Conservation (phyloP, 129 eudicot species). For the Flaveria brownii region DNA sequence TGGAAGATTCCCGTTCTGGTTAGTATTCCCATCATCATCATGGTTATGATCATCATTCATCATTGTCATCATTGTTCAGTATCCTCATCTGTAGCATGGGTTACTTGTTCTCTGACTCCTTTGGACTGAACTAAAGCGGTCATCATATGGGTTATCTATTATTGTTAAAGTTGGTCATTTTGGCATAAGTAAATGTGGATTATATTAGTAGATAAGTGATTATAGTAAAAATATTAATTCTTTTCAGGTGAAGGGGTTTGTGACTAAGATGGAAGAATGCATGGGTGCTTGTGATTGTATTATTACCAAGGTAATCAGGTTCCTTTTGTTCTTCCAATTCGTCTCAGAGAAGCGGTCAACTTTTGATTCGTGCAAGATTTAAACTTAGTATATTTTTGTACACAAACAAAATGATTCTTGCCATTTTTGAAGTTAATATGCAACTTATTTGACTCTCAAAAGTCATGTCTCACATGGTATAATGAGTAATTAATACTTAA, state of each 20-base stretch:
- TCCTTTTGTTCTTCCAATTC: background rate
- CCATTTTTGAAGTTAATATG: slow-evolving; percentile 2
- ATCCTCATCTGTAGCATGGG: background rate
- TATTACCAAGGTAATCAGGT: slow-evolving; percentile 77
- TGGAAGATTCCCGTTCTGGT: slow-evolving; percentile 96
- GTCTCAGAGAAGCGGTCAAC: background rate
- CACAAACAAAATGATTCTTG: slow-evolving; percentile 7
- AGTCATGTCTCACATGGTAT: background rate
- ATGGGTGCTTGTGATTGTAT: slow-evolving; percentile 99
- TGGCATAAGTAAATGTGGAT: background rate
- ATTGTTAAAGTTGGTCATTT: background rate
- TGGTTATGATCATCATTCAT: background rate
- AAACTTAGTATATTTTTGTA: slow-evolving; percentile 2
- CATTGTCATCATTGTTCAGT: background rate
- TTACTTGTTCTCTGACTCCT: background rate
- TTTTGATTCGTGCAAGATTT: background rate
- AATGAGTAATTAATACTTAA: background rate
- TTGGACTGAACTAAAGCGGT: background rate
- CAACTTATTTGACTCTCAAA: background rate
- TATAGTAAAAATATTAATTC: background rate
- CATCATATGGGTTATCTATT: background rate
- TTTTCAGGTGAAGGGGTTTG: slow-evolving; percentile 93
- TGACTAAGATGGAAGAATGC: slow-evolving; percentile 92
- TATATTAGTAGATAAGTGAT: slow-evolving; percentile 6
- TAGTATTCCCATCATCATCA: slow-evolving; percentile 27